These are phyloP conservation scores for Climacium dendroides DNA, from an alignment of 225 moss, liverwort and hornwort genomes.

Conservation along the genomic window DNA sequence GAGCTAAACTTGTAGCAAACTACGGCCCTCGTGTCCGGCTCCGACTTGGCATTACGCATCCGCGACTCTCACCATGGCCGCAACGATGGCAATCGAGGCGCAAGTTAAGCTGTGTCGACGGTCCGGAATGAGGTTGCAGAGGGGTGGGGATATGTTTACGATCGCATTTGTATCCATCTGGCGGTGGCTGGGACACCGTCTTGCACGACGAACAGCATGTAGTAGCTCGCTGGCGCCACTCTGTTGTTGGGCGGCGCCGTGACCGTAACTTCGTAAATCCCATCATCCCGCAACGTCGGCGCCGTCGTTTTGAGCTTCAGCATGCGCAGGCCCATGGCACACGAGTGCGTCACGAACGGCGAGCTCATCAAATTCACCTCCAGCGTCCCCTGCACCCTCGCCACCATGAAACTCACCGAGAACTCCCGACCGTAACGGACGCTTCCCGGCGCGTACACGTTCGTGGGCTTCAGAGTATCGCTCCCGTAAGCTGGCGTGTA, in stretches of 20 bases:
- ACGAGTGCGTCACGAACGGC: conserved; percentile 78
- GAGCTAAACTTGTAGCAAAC: background rate
- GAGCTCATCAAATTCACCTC: conserved; percentile 32
- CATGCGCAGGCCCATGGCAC: conserved; percentile 54
- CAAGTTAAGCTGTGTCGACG: background rate
- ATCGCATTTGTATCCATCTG: conserved; percentile 33
- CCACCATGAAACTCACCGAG: background rate
- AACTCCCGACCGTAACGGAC: conserved; percentile 9
- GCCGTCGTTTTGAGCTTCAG: conserved; percentile 19
- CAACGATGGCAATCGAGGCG: background rate
- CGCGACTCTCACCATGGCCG: background rate
- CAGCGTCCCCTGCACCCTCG: background rate
- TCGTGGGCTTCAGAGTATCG: background rate
- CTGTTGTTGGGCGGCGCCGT: conserved; percentile 28
- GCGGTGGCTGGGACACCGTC: conserved; percentile 14
- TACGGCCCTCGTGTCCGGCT: background rate
- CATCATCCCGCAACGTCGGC: background rate
- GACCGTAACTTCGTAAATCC: conserved; percentile 17
- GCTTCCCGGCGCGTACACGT: background rate
- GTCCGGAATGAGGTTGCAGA: background rate
- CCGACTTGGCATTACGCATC: background rate
- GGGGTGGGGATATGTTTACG: background rate
- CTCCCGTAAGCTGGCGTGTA: conserved; percentile 13
- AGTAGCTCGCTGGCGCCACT: conserved; percentile 55
- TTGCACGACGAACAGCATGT: conserved; percentile 62